Percentiles rank a stretch among this genome's conserved stretches.
These are phyloP conservation scores for Mycena alexandri DNA, from an alignment of 768 basidiomycete genomes.

Conservation along the genomic window DNA sequence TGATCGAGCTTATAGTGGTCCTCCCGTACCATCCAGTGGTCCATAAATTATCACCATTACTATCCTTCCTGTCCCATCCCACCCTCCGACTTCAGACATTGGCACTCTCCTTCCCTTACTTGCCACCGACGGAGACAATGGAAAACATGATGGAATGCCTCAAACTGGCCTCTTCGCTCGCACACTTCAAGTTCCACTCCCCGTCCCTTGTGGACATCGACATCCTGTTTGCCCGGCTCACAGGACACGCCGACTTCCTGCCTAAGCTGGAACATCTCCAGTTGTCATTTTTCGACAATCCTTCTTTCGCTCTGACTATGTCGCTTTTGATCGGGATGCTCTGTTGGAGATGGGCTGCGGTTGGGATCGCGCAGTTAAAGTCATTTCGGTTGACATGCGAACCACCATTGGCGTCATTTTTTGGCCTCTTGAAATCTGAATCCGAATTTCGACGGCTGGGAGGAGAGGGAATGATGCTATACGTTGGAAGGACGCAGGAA, in stretches of 20 bases:
- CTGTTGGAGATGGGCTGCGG: not conserved
- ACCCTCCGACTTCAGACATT: slow-evolving; percentile 3
- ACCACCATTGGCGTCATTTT: no score
- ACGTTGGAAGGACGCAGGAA: no score
- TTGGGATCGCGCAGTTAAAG: not conserved
- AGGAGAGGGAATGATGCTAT: no score
- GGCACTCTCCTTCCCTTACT: not conserved
- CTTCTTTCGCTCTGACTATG: no score
- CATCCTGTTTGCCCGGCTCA: not conserved
- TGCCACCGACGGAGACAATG: not conserved
- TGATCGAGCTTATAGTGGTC: slow-evolving; percentile 5
- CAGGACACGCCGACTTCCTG: slow-evolving; percentile 1
- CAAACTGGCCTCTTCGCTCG: not conserved
- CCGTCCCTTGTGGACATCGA: not conserved
- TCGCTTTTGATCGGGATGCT: not conserved
- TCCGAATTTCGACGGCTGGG: not conserved
- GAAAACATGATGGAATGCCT: slow-evolving; percentile 8
- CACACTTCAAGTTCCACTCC: not conserved
- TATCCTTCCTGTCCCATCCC: slow-evolving; percentile 8
- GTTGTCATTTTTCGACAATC: not conserved
- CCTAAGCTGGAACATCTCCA: slow-evolving; percentile 24
- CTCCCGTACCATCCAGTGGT: not conserved
- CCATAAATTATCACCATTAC: not conserved
- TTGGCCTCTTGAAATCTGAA: not conserved
- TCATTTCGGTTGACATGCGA: not conserved